Percentiles rank a stretch among this genome's conserved stretches.
Evolutionary conservation across 2,329 filamentous ascomycete genomes (phyloP).

Genomic region (Knufia fluminis): DNA sequence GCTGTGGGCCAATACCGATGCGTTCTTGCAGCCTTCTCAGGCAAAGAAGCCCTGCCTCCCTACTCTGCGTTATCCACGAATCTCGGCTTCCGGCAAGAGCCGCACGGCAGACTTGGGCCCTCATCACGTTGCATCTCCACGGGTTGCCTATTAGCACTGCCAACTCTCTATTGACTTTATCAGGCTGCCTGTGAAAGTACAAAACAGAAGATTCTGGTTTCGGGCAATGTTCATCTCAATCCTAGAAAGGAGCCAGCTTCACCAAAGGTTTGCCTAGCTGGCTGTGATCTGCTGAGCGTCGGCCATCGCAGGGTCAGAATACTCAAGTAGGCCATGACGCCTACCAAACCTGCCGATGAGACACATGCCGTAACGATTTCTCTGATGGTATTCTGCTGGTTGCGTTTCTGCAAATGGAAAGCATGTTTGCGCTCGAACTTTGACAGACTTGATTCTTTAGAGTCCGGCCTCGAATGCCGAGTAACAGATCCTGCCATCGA

Average conservation of each 20-base stretch:
- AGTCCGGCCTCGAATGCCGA: background rate
- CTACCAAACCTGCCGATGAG: constrained; percentile 23
- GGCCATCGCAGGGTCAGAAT: constrained; percentile 22
- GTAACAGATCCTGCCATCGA: constrained; percentile 9
- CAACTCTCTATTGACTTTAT: background rate
- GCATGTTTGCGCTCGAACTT: constrained; percentile 1
- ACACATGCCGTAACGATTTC: constrained; percentile 4
- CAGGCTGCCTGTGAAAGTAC: background rate
- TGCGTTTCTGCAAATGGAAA: background rate
- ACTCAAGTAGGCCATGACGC: constrained; percentile 27
- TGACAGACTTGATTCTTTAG: background rate
- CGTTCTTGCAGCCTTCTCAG: no score
- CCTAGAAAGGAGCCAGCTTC: constrained; percentile 22
- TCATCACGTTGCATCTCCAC: no score
- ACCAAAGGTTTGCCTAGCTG: constrained; percentile 17
- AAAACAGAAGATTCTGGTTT: background rate
- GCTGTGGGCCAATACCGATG: no score
- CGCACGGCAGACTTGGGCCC: no score
- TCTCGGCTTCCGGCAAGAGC: no score
- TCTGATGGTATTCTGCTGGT: constrained; percentile 2
- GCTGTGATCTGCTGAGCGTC: constrained; percentile 1
- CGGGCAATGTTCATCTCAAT: background rate
- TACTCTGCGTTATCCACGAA: no score
- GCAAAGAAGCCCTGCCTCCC: no score
- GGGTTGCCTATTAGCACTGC: no score